Evolutionary conservation across 805 yeast genomes (phyloP), one percentile per base, ranked within the genome.

Genomic region (Kluyveromyces aestuarii): DNA sequence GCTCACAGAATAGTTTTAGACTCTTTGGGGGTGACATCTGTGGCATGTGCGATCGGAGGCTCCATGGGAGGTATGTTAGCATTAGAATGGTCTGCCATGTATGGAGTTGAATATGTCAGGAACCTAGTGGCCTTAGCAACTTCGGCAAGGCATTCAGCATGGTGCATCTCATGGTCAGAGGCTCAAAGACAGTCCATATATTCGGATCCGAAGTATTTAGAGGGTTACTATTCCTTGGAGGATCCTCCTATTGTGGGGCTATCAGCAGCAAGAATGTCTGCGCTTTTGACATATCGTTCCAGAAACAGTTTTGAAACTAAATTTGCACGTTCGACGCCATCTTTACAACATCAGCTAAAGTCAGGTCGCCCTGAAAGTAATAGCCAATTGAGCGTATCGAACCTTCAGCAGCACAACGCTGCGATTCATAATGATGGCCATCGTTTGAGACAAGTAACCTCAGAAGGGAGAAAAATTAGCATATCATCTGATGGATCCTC

Each of bases 91-190:
- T 79, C 89, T 2, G 54, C 58, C 6, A 55, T 56, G 41, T 87
- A 77, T 62, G 82, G 79, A 48, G 84, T 84, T 3, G 76, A 73
- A 2, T 93, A 79, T 61, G 95, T 93, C 35, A 75, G 76, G 50
- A 72, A 77, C 40, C 72, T 86, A 19, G 82, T 91, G 13, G 91
- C 96, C 0, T 69, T 91, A 47, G 99, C 99, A 1, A 91, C 98
- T 0, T 81, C 95, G 25, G 96, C 98, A 0, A 75, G 95, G 60
- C 95, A 90, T 41, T 84, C 95, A 2, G 99, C 99, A 0, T 93
- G 99, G 99, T 93, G 98, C 56, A 93, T 93, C 39, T 87, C 96
- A 4, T 93, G 99, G 99, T 91, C 95, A 48, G 99, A 93, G 63
- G 95, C 99, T 1, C 99, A 93, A 68, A 77, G 99, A 58, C 99